Base-by-base conservation (phyloP, 2,329 filamentous ascomycete genomes). In the Neonectria neomacrospora region DNA sequence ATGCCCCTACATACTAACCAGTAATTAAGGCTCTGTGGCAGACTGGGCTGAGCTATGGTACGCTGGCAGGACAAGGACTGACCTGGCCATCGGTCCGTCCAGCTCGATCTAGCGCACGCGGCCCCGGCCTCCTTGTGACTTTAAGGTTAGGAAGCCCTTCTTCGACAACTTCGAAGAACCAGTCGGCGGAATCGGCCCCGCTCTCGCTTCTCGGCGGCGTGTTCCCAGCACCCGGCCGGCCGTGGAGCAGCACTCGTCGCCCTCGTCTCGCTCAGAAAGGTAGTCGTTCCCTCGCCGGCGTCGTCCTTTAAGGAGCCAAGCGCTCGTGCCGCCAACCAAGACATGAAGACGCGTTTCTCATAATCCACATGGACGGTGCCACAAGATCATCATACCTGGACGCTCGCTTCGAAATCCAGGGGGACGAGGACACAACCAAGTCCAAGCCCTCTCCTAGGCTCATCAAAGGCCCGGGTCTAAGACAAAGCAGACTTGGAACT, bases 271-370 rank as follows among this genome's bases (percentile, higher is more conserved):
- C 48, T 32, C 45, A 37, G 41, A 37, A 50, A 57, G 59, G 57
- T 52, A 54, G 53, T 58, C 58, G 67, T 51, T 32, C 53, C 50
- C 56, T 63, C 54, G 39, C 57, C 50, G 54, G 60, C 52, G 58
- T 51, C 51, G 67, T 53, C 23, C 62, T 56, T 53, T 61, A 48
- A 39, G 54, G 39, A 54, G 50, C 52, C 55, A 71, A 71, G 67
- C 71, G 71, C 71, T 69, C 52, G 64, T 69, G 59, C 70, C 69
- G 67, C 69, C 59, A 20, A 39, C 55, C 63, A 50, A 61, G 55
- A 48, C 55, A 54, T 44, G 54, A 28, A 52, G 53, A 53, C 41
- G 18, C 47, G 28, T 32, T 20, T 14, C 26, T 48, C 16, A 32
- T 18, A 50, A 32, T 32, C 47, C 47, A 50, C 47, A 50, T n/a